Percentiles rank a stretch among this genome's conserved stretches.
Conservation (phyloP, 2,329 filamentous ascomycete genomes). For the Periconia sp. region DNA sequence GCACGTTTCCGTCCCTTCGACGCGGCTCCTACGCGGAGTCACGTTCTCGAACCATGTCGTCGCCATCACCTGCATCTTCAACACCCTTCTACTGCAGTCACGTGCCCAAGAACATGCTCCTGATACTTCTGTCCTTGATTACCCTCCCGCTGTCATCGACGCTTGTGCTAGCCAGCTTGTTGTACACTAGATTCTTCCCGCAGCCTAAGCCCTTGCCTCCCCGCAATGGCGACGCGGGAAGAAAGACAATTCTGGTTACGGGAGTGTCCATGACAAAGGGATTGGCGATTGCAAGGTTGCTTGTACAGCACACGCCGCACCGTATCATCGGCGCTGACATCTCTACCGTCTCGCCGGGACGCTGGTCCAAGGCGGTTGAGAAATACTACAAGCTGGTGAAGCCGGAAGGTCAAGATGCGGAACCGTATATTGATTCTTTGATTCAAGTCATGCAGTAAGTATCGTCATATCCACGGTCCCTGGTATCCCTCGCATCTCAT, state of each 20-base stretch:
- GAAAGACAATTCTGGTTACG: constrained; percentile 70
- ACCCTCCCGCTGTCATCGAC: constrained; percentile 57
- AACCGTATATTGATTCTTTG: constrained; percentile 63
- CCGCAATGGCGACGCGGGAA: constrained; percentile 30
- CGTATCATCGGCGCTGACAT: constrained; percentile 76
- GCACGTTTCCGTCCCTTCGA: background rate
- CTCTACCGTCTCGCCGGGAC: constrained; percentile 42
- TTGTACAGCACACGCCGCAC: constrained; percentile 67
- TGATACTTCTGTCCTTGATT: constrained; percentile 52
- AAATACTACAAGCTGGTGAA: constrained; percentile 60
- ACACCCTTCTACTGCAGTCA: constrained; percentile 47
- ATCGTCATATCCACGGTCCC: no score
- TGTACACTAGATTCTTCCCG: constrained; percentile 22
- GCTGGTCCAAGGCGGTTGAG: constrained; percentile 63
- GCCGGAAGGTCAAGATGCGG: constrained; percentile 41
- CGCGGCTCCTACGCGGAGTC: constrained; percentile 15
- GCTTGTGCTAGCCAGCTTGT: constrained; percentile 29
- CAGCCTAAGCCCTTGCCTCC: constrained; percentile 14
- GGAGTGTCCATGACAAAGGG: constrained; percentile 77
- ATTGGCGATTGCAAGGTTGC: constrained; percentile 68
- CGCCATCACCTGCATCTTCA: constrained; percentile 1
- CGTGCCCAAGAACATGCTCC: constrained; percentile 54
- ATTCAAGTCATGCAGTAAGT: constrained; percentile 63
- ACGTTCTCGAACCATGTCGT: constrained; percentile 15
- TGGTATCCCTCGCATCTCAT: no score